These are phyloP conservation scores for Kwoniella bestiolae DNA, from an alignment of 768 basidiomycete species.

Conservation along the genomic window DNA sequence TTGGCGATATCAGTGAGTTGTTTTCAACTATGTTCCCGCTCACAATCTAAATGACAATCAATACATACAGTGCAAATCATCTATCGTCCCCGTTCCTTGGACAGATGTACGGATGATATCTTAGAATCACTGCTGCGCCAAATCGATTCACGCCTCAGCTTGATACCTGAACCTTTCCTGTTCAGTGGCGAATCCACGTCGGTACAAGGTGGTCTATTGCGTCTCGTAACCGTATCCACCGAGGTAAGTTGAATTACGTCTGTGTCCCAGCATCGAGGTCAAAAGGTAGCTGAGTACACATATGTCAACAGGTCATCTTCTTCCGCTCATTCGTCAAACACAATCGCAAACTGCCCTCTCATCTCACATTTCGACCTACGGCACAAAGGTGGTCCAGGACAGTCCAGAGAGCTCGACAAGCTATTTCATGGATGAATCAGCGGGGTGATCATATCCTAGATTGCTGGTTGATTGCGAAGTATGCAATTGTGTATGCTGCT, in stretches of 20 bases:
- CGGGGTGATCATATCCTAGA: slow-evolving; percentile 17
- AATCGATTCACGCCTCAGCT: slow-evolving; percentile 1
- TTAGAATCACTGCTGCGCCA: slow-evolving; percentile 1
- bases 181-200: slow-evolving; percentile 12
- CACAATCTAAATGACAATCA: background rate
- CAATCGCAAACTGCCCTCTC: slow-evolving; percentile 18
- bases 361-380: slow-evolving; percentile 18
- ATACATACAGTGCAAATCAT: slow-evolving; percentile 16
- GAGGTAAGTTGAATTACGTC: too few species aligned
- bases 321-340: slow-evolving; percentile 24
- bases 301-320: slow-evolving; percentile 15
- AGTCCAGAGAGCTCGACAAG: slow-evolving; percentile 13
- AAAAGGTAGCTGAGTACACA: too few species aligned
- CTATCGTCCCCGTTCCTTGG: slow-evolving; percentile 14
- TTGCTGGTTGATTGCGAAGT: slow-evolving; percentile 24
- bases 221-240: slow-evolving; percentile 8
- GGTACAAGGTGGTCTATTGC: slow-evolving; percentile 10
- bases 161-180: slow-evolving; percentile 7
- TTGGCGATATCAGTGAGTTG: slow-evolving; percentile 24
- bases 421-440: slow-evolving; percentile 15
- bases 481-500: slow-evolving; percentile 21
- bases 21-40: too few species aligned
- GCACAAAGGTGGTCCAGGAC: slow-evolving; percentile 8
- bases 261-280: too few species aligned
- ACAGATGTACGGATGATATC: slow-evolving; percentile 13